phyloP scores from a whole-genome alignment of 179 eudicot genomes.

The Beta corolliflora region DNA sequence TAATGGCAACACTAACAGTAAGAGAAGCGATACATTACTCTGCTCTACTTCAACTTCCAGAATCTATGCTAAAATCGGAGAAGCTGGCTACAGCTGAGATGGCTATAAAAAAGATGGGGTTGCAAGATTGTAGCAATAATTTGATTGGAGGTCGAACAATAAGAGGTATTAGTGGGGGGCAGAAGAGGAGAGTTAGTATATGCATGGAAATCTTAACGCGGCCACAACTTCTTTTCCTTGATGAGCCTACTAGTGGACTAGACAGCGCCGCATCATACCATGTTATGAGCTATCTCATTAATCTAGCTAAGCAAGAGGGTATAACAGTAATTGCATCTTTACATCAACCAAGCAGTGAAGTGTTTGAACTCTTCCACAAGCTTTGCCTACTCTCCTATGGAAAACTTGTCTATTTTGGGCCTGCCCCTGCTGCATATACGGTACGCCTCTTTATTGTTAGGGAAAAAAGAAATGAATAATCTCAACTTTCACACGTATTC shows the following conservation, averaged over 20 bases:
- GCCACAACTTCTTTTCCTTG: constrained; percentile 50
- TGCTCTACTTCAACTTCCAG: constrained; percentile 36
- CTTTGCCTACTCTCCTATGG: constrained; percentile 21
- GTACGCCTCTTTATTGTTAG: constrained; percentile 12
- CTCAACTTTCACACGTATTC: too few relatives aligned
- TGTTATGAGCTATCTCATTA: constrained; percentile 41
- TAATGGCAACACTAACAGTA: constrained; percentile 18
- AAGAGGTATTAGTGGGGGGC: constrained; percentile 57
- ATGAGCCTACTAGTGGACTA: constrained; percentile 59
- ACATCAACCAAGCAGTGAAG: constrained; percentile 22
- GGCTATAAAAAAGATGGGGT: constrained; percentile 42
- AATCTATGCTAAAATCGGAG: constrained; percentile 38
- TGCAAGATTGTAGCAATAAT: constrained; percentile 43
- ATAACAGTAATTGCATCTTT: constrained; percentile 8
- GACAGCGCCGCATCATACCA: constrained; percentile 55
- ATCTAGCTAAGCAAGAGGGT: constrained; percentile 2
- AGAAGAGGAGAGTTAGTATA: constrained; percentile 56
- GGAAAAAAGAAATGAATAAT: too few relatives aligned
- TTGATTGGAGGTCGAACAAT: constrained; percentile 51
- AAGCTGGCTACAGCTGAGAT: constrained; percentile 39
- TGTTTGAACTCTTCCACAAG: constrained; percentile 21
- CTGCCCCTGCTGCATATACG: constrained; percentile 19
- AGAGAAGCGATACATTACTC: constrained; percentile 41
- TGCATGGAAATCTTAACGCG: constrained; percentile 47
- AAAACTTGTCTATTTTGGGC: constrained; percentile 17